Percentiles rank a stretch among this genome's conserved stretches.
phyloP scores from a whole-genome alignment of 1,284 basidiomycete species.

The Trichosporon coremiiforme region DNA sequence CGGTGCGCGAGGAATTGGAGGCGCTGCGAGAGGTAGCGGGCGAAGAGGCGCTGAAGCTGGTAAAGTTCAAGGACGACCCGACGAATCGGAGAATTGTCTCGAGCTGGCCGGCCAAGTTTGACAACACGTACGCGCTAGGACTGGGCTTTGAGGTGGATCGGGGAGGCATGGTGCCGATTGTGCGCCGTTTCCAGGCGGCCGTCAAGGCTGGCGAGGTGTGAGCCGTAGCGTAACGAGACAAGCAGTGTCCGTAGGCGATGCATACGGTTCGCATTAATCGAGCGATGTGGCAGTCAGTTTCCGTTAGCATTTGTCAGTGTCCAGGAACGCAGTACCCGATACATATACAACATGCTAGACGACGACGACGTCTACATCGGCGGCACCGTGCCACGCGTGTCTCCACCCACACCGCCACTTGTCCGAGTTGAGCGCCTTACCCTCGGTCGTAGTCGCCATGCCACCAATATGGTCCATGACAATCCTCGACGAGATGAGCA shows the following conservation, averaged over 20 bases:
- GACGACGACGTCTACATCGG: slow-evolving; percentile 27
- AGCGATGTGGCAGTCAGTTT: too few relatives aligned
- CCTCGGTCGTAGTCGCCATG: slow-evolving; percentile 30
- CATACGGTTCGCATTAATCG: too few relatives aligned
- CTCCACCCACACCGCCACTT: slow-evolving; percentile 34
- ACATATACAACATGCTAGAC: slow-evolving; percentile 21
- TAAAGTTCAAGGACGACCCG: slow-evolving; percentile 55
- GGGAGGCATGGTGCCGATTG: slow-evolving; percentile 55
- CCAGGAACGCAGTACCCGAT: too few relatives aligned
- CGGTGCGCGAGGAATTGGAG: slow-evolving; percentile 52
- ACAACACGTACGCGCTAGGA: slow-evolving; percentile 50
- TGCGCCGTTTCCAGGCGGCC: slow-evolving; percentile 52
- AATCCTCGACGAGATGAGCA: slow-evolving; percentile 27
- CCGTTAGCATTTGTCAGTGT: too few relatives aligned
- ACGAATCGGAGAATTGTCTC: slow-evolving; percentile 54
- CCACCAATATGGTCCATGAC: slow-evolving; percentile 34
- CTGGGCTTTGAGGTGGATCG: slow-evolving; percentile 53
- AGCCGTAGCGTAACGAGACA: too few relatives aligned
- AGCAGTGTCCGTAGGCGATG: too few relatives aligned
- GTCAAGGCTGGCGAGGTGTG: background rate
- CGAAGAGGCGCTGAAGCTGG: slow-evolving; percentile 48
- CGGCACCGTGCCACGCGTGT: slow-evolving; percentile 29
- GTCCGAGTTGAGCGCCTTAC: slow-evolving; percentile 28
- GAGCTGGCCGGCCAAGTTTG: slow-evolving; percentile 54
- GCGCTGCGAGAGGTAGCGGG: slow-evolving; percentile 52